Evolutionary conservation across 495 filamentous ascomycete species (phyloP).

Genomic region (Apiosordaria backusii): DNA sequence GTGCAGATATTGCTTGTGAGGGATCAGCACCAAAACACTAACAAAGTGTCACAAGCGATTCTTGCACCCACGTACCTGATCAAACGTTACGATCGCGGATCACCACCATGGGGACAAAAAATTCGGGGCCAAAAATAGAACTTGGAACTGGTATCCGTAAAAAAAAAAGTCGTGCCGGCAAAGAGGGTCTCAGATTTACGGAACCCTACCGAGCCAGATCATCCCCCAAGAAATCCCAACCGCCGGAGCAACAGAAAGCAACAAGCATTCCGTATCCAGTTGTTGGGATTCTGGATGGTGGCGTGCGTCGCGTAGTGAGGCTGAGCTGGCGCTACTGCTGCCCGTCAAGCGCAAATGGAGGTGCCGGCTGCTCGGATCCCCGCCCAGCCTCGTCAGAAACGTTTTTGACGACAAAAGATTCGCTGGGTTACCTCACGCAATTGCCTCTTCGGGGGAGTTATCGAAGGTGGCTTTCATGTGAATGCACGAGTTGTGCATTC

Average conservation of each 20-base stretch:
- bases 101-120: neutral
- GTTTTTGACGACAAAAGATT: neutral
- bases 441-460: too few relatives aligned
- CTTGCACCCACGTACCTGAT: too few relatives aligned
- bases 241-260: neutral
- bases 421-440: neutral
- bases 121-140: neutral
- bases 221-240: neutral
- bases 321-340: constrained; percentile 2
- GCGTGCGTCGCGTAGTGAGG: constrained; percentile 2
- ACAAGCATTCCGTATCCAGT: neutral
- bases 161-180: neutral
- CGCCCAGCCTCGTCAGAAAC: constrained; percentile 1
- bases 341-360: neutral
- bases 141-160: neutral
- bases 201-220: neutral
- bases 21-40: too few relatives aligned
- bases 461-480: neutral
- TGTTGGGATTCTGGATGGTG: neutral
- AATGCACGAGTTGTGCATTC: neutral
- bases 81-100: neutral
- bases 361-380: constrained; percentile 1
- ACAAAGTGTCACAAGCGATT: too few relatives aligned
- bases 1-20: too few relatives aligned
- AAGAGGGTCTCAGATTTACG: neutral